Base-by-base conservation (phyloP, 2,329 filamentous ascomycete genomes). In the Ascochyta koolunga region DNA sequence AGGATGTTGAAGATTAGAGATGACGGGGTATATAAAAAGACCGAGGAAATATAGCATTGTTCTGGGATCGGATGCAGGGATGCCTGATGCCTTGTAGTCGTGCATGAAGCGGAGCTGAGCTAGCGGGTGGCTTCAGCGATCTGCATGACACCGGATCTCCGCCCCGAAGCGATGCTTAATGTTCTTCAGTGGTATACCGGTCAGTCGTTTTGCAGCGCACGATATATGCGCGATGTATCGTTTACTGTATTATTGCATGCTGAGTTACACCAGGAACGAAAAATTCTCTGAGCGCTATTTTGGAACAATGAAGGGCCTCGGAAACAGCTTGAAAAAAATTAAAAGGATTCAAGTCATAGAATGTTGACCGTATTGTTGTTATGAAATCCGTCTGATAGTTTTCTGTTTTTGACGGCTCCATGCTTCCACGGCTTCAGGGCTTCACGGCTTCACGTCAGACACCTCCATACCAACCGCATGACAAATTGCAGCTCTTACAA, bases 401-500 rank as follows among this genome's bases (percentile, higher is more conserved):
- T 29, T 11, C 27, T 11, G 15, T 13, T 3, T 29, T 29, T 5
- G 10, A 15, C 10, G 10, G 10, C 11, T 29, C 25, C 27, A 11
- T 41, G 27, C n/a, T 29, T 29, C 37, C 10, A 46, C 5, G 36
- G 29, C 41, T 50, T 45, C 7, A 22, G 29, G 22, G 22, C 22
- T 27, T 40, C 10, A 49, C 10, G 44, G 29, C 38, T 50, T 45
- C 10, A 22, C 35, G 19, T 35, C 53, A 9, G 62, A 41, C 8
- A 66, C 32, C 13, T 64, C 57, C 60, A 47, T 59, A 21, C 72
- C 74, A 19, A 70, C 69, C 15, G 82, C 80, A 77, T 82, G 90
- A 83, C 87, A 92, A 6, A 87, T 84, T 2, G 87, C 89, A 2
- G 90, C 89, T 64, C 87, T 84, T 42, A 95, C 85, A 61, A 96